Evolutionary conservation across 305 asterid species (phyloP).

Genomic region (Fraxinus greggii): DNA sequence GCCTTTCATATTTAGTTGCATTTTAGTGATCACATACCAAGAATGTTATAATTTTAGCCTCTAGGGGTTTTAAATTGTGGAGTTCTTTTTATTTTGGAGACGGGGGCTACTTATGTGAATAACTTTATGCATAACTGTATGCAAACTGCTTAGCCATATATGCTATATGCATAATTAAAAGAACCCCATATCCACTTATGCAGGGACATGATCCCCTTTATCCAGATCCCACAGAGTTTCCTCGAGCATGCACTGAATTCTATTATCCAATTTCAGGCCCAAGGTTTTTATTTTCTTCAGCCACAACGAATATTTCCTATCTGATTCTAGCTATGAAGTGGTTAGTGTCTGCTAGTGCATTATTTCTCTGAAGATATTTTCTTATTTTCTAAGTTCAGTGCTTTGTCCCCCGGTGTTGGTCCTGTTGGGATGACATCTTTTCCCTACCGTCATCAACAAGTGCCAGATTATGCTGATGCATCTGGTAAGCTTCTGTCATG

Average conservation of each 20-base stretch:
- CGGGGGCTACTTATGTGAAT: background rate
- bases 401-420: conserved; percentile 21
- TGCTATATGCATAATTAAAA: background rate
- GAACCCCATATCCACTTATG: conserved; percentile 19
- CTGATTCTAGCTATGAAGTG: conserved; percentile 19
- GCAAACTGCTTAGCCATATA: background rate
- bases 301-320: conserved; percentile 2
- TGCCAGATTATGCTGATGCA: conserved; percentile 26
- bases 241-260: conserved; percentile 34
- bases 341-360: conserved; percentile 12
- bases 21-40: background rate
- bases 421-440: conserved; percentile 17
- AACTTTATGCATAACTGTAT: too few relatives aligned
- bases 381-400: conserved; percentile 28
- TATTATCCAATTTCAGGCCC: conserved; percentile 37
- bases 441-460: conserved; percentile 34
- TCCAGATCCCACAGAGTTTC: conserved; percentile 37
- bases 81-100: too few relatives aligned
- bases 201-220: conserved; percentile 43
- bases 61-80: background rate
- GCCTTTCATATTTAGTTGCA: background rate
- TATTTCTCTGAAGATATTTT: conserved; percentile 7
- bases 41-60: background rate
- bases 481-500: conserved; percentile 32
- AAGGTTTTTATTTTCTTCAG: conserved; percentile 37